Evolutionary conservation across 768 basidiomycete genomes (phyloP), one percentile per base, ranked within the genome.

Genomic region (Tricholoma sp.): DNA sequence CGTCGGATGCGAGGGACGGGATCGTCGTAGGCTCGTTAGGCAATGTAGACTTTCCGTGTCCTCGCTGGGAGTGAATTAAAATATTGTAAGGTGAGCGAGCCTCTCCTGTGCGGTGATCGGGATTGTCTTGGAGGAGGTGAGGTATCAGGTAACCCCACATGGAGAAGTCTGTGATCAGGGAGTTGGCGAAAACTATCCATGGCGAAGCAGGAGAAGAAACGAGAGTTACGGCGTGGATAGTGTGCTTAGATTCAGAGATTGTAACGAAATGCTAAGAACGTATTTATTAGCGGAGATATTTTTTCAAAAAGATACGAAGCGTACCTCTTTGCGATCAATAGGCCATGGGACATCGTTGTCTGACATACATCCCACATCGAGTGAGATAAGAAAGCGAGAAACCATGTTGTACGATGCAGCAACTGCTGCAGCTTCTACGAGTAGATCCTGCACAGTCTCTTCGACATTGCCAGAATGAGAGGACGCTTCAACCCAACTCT

Each of bases 371-470:
- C 76, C 81, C 1, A 88, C 81, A 60, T 88, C 84, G 11, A 82
- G 74, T 0, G 83, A 76, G 11, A 85, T 71, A 29, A 88, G 72
- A 61, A 86, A 80, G n/a, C 86, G 75, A 18, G 84, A 85, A 6
- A 88, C 85, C 81, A 86, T 83, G 70, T 86, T 86, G 68, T 88
- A 88, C 0, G 74, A 70, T 4, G 80, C 80, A 0, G 79, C 78
- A 1, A 80, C 72, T 53, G 80, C 74, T 0, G 77, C 74, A 18
- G 78, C 80, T 63, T 88, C 85, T 35, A 83, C 79, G 37, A 84
- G 73, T 7, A 82, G 60, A 64, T 78, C 78, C 46, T 81, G 73
- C 0, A 69, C 66, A 50, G 63, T 62, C 6, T 61, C 67, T 43
- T 72, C 62, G 11, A 69, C 52, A 1, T 68, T 67, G 11, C 68